Conservation (phyloP, 352 stramenopile genomes). For the Phytopythium vexans region DNA sequence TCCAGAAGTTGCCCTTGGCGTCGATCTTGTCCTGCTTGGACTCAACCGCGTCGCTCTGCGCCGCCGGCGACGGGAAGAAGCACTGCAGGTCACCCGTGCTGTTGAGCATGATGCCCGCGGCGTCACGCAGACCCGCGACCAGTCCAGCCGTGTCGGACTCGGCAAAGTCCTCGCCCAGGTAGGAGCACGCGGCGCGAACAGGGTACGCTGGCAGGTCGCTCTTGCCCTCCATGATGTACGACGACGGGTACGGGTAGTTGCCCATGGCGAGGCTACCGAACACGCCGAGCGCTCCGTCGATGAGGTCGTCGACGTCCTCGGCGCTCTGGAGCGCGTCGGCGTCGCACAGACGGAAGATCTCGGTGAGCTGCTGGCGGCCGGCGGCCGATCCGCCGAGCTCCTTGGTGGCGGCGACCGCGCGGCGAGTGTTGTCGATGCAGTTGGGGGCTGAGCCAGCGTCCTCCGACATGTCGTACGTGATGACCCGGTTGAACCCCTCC, state of each 20-base stretch:
- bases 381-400: constrained; percentile 12
- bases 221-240: constrained; percentile 47
- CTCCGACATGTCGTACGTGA: constrained; percentile 40
- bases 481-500: constrained; percentile 36
- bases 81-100: constrained; percentile 28
- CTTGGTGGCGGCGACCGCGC: constrained; percentile 10
- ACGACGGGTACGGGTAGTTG: constrained; percentile 48
- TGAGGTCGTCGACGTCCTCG: constrained; percentile 12
- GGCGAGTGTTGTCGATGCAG: constrained; percentile 34
- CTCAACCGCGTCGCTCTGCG: constrained; percentile 1
- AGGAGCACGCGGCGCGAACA: constrained; percentile 31
- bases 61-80: constrained; percentile 16
- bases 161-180: constrained; percentile 21
- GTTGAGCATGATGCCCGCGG: constrained; percentile 49
- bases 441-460: constrained; percentile 24
- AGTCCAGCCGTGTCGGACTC: constrained; percentile 14
- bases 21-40: constrained; percentile 31
- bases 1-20: constrained; percentile 35
- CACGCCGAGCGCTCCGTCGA: constrained; percentile 11
- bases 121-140: constrained; percentile 29
- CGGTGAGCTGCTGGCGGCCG: constrained; percentile 20
- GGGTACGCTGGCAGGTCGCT: constrained; percentile 33
- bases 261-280: constrained; percentile 37
- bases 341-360: constrained; percentile 29
- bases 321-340: constrained; percentile 12